A percentile compares a stretch with the other conserved stretches of the same genome.
These are phyloP conservation scores for Globisporangium nunn DNA, from an alignment of 352 stramenopile species.

Conservation along the genomic window DNA sequence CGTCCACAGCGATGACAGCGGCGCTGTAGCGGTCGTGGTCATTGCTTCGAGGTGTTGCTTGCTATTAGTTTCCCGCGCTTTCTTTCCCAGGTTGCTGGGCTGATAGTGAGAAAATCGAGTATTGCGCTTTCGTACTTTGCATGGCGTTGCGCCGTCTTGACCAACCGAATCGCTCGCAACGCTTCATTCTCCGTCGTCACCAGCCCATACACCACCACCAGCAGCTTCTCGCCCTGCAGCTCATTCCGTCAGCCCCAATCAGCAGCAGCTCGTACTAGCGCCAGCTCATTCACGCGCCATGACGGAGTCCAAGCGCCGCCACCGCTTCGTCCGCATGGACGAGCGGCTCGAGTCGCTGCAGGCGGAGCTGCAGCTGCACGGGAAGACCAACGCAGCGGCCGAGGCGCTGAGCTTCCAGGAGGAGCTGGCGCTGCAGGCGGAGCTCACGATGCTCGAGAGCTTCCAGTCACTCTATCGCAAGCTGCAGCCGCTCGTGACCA, in stretches of 20 bases:
- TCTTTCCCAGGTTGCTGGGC: too few species aligned
- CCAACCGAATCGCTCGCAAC: not conserved
- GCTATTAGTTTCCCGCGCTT: too few species aligned
- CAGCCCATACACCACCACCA: too few species aligned
- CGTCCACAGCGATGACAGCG: slow-evolving; percentile 3
- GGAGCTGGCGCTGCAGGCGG: slow-evolving; percentile 67
- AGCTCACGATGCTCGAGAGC: slow-evolving; percentile 78
- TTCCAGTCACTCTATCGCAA: slow-evolving; percentile 73
- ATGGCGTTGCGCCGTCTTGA: not conserved
- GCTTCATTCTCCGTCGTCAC: not conserved
- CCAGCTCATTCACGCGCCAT: slow-evolving; percentile 1
- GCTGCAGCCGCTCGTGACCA: slow-evolving; percentile 66
- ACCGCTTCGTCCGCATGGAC: slow-evolving; percentile 80
- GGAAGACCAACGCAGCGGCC: slow-evolving; percentile 70
- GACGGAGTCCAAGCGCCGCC: slow-evolving; percentile 46
- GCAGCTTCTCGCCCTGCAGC: not conserved
- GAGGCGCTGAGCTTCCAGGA: slow-evolving; percentile 73
- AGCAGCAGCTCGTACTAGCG: not conserved
- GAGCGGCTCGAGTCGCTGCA: slow-evolving; percentile 77
- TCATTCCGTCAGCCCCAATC: not conserved
- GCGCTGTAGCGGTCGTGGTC: not conserved
- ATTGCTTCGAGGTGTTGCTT: too few species aligned
- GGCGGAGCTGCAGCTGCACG: slow-evolving; percentile 70
- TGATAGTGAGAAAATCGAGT: not conserved
- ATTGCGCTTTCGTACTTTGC: slow-evolving; percentile 1